A percentile compares a stretch with the other conserved stretches of the same genome.
Conservation (phyloP, 2,329 filamentous ascomycete species). For the Cladosporium oxysporum region DNA sequence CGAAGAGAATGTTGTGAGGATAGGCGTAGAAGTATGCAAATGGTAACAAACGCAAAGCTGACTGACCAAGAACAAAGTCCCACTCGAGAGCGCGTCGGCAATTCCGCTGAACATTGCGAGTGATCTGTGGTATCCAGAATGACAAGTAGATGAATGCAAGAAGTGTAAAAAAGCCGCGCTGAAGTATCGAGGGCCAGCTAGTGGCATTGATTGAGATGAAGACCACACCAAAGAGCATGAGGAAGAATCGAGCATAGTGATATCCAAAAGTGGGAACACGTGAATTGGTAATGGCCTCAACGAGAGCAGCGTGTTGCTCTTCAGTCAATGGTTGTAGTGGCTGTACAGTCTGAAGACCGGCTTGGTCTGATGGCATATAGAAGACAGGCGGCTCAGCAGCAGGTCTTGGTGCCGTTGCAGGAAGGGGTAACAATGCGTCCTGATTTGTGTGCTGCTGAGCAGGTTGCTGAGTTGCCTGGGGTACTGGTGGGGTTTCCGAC, state of each 20-base stretch:
- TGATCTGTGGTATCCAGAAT: constrained; percentile 89
- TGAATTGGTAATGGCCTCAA: constrained; percentile 42
- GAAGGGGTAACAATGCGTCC: constrained; percentile 49
- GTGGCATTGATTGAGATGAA: constrained; percentile 62
- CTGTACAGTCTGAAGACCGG: constrained; percentile 40
- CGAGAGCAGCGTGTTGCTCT: constrained; percentile 24
- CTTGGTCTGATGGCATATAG: constrained; percentile 62
- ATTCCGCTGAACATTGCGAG: constrained; percentile 86
- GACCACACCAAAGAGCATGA: constrained; percentile 58
- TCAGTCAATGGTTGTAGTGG: constrained; percentile 20
- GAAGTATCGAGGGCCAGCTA: constrained; percentile 56
- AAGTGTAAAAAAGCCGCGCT: constrained; percentile 59
- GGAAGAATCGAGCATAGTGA: constrained; percentile 64
- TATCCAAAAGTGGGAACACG: constrained; percentile 49
- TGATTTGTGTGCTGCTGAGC: constrained; percentile 29
- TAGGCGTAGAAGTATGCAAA: constrained; percentile 83
- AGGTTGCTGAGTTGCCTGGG: constrained; percentile 26
- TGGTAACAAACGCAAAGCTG: constrained; percentile 73
- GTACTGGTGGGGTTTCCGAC: constrained; percentile 24
- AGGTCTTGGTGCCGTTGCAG: constrained; percentile 50
- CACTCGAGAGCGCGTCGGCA: constrained; percentile 88
- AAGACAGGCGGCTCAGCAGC: constrained; percentile 55
- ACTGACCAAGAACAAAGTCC: constrained; percentile 87
- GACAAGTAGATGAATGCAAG: constrained; percentile 78
- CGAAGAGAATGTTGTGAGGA: constrained; percentile 77